phyloP scores from a whole-genome alignment of 169 alveolate genomes.

The Eimeria sp. region DNA sequence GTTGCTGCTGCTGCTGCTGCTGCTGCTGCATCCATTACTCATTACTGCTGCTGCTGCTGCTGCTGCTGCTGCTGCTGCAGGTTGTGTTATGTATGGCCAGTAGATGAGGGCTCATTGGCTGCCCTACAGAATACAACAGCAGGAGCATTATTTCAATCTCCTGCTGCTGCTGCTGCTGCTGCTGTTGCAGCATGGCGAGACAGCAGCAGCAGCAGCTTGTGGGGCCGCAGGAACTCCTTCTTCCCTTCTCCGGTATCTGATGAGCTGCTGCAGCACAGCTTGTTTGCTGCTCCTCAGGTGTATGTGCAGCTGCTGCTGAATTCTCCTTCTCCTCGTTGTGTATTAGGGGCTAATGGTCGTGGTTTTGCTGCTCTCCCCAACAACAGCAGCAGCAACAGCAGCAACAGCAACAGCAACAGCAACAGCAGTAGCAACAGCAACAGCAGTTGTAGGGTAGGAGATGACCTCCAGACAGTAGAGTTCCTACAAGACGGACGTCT shows the following conservation, averaged over 20 bases:
- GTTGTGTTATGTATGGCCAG: conserved; percentile 46
- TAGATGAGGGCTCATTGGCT: conserved; percentile 17
- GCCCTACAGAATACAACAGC: conserved; percentile 18
- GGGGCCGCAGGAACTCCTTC: conserved; percentile 10
- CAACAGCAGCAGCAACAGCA: too few relatives aligned
- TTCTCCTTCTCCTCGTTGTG: conserved; percentile 56
- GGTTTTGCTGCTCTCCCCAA: conserved; percentile 26
- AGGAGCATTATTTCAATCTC: not conserved
- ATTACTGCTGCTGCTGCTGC: conserved; percentile 36
- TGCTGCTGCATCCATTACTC: too few relatives aligned
- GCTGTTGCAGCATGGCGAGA: too few relatives aligned
- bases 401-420: too few relatives aligned
- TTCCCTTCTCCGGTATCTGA: conserved; percentile 36
- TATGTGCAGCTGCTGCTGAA: conserved; percentile 49
- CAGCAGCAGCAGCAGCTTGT: not conserved
- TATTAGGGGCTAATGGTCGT: not conserved
- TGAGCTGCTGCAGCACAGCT: conserved; percentile 63
- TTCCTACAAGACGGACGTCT: conserved; percentile 48
- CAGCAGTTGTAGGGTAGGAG: conserved; percentile 49
- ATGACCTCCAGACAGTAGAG: conserved; percentile 43
- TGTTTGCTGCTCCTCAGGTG: conserved; percentile 11
- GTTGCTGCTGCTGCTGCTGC: conserved; percentile 22
- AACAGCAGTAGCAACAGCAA: conserved; percentile 58
- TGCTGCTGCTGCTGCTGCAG: conserved; percentile 59
- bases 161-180: conserved; percentile 18